These are phyloP conservation scores for Ephemerocybe angulata DNA, from an alignment of 768 basidiomycete genomes.

Conservation along the genomic window DNA sequence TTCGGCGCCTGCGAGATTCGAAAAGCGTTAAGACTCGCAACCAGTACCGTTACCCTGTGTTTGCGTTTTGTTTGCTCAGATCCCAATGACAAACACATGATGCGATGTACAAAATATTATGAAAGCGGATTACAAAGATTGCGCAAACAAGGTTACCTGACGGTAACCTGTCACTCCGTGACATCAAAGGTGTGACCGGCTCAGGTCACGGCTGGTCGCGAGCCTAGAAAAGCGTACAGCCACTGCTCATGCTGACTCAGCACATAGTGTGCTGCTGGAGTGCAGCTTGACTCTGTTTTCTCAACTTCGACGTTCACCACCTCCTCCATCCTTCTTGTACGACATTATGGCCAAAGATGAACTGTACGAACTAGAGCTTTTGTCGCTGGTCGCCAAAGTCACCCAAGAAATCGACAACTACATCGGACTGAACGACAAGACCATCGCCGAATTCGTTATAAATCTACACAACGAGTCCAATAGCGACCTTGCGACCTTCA, in stretches of 20 bases:
- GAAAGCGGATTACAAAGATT: too few species aligned
- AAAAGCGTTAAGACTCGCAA: too few species aligned
- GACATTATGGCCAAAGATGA: constrained; percentile 56
- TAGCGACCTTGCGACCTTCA: constrained; percentile 72
- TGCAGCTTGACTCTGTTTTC: not conserved
- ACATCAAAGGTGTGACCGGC: too few species aligned
- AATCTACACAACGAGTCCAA: constrained; percentile 81
- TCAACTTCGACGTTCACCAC: constrained; percentile 62
- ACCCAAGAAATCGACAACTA: constrained; percentile 93
- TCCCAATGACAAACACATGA: too few species aligned
- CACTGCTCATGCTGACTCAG: not conserved
- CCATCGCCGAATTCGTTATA: constrained; percentile 93
- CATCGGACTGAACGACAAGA: constrained; percentile 81
- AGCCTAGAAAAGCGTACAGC: too few species aligned
- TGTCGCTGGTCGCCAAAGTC: constrained; percentile 88
- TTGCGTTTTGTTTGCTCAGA: too few species aligned
- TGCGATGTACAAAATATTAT: too few species aligned
- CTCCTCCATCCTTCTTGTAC: constrained; percentile 44
- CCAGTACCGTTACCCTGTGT: too few species aligned
- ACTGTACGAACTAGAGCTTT: constrained; percentile 87
- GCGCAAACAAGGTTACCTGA: too few species aligned
- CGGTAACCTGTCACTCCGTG: too few species aligned
- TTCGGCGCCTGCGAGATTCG: too few species aligned
- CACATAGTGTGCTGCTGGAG: not conserved
- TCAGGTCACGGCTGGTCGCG: too few species aligned